These are phyloP conservation scores for Exophiala calicioides DNA, from an alignment of 2,329 filamentous ascomycete genomes.

Conservation along the genomic window DNA sequence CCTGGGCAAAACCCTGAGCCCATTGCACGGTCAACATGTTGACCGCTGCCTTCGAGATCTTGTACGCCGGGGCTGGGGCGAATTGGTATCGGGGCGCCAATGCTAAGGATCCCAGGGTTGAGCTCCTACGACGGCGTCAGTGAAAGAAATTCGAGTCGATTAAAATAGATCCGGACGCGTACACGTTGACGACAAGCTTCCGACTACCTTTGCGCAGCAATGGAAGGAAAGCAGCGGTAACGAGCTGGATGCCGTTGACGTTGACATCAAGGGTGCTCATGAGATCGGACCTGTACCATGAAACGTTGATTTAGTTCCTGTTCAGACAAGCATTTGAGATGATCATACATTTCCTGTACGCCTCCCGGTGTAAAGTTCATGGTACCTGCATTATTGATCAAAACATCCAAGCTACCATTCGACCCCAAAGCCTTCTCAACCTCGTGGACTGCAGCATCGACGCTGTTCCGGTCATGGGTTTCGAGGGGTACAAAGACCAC, in stretches of 20 bases:
- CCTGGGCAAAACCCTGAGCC: conserved; percentile 37
- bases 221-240: conserved; percentile 44
- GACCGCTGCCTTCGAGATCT: conserved; percentile 51
- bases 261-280: conserved; percentile 44
- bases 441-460: conserved; percentile 38
- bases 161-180: conserved; percentile 12
- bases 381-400: conserved; percentile 50
- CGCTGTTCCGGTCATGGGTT: conserved; percentile 37
- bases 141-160: neutral
- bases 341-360: conserved; percentile 17
- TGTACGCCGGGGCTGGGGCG: conserved; percentile 40
- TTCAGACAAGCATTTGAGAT: no score
- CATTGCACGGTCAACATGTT: conserved; percentile 52
- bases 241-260: conserved; percentile 43
- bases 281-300: neutral
- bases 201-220: conserved; percentile 40
- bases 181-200: conserved; percentile 51
- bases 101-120: conserved; percentile 47
- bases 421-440: conserved; percentile 39
- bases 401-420: conserved; percentile 45
- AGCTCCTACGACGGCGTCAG: conserved; percentile 12
- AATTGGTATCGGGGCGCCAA: conserved; percentile 28
- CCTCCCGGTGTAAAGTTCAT: conserved; percentile 10
- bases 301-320: no score
- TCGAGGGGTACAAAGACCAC: conserved; percentile 42